Conservation (phyloP, 176 grass and related monocot species). For the Carex myosuroides region DNA sequence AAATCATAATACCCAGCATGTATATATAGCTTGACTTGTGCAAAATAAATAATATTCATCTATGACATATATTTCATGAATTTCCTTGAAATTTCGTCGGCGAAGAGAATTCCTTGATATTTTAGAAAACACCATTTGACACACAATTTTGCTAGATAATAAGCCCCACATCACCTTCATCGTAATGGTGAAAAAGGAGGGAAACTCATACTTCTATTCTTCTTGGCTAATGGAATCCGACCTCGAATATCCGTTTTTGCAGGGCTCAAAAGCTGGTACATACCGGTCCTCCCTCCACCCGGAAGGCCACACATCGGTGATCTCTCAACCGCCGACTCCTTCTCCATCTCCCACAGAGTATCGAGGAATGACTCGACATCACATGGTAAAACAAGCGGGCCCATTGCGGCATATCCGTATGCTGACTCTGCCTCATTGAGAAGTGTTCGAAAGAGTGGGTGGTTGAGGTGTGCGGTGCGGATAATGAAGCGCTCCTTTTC, state of each 20-base stretch:
- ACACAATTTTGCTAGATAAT: background rate
- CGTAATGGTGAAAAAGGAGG: background rate
- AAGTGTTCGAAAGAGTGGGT: slow-evolving; percentile 45
- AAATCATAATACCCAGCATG: background rate
- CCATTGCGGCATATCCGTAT: slow-evolving; percentile 53
- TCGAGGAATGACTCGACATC: slow-evolving; percentile 50
- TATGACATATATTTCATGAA: background rate
- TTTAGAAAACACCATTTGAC: background rate
- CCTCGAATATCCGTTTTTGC: background rate
- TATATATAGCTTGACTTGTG: background rate
- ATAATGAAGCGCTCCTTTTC: slow-evolving; percentile 65
- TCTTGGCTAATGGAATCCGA: background rate
- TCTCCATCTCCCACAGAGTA: slow-evolving; percentile 59
- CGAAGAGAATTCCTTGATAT: background rate
- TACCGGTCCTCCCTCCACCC: background rate
- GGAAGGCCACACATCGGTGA: slow-evolving; percentile 37
- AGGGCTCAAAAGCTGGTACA: slow-evolving; percentile 43
- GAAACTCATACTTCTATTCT: background rate
- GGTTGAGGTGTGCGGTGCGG: slow-evolving; percentile 52
- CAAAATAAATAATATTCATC: background rate
- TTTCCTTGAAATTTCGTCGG: background rate
- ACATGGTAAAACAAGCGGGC: slow-evolving; percentile 65
- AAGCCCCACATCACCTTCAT: background rate
- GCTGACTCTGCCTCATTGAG: slow-evolving; percentile 68
- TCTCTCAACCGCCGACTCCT: background rate